Evolutionary conservation across 2,329 filamentous ascomycete species (phyloP).

Genomic region (Cladosporium sp.): DNA sequence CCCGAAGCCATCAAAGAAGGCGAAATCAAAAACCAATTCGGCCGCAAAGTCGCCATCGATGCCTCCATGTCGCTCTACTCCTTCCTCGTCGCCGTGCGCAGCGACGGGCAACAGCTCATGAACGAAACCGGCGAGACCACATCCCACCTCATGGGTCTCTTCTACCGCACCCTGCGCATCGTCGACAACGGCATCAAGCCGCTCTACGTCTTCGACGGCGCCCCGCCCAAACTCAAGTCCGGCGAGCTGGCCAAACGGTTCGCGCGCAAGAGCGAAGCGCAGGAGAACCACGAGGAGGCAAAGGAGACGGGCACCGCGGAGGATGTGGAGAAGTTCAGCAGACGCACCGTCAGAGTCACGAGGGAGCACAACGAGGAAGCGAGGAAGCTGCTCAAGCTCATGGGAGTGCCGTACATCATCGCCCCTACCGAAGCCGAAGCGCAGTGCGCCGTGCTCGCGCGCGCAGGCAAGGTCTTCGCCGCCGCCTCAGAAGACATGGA

Average conservation of each 20-base stretch:
- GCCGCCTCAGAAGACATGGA: conserved; percentile 99
- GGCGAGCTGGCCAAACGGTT: conserved; percentile 95
- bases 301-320: conserved; percentile 96
- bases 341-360: conserved; percentile 91
- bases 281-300: conserved; percentile 85
- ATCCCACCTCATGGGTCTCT: conserved; percentile 98
- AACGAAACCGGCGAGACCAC: conserved; percentile 95
- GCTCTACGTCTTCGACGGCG: conserved; percentile 95
- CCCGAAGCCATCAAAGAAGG: conserved; percentile 95
- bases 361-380: conserved; percentile 95
- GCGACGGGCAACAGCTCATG: conserved; percentile 93
- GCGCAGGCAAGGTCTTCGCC: conserved; percentile 92
- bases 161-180: conserved; percentile 97
- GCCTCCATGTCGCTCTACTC: conserved; percentile 97
- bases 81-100: conserved; percentile 95
- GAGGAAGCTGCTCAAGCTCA: conserved; percentile 82
- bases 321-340: conserved; percentile 97
- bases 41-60: conserved; percentile 70
- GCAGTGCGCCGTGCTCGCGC: conserved; percentile 85
- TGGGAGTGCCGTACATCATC: conserved; percentile 94
- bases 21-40: conserved; percentile 98
- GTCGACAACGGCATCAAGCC: conserved; percentile 99
- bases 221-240: conserved; percentile 94
- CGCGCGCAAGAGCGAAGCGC: conserved; percentile 89
- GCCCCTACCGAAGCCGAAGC: conserved; percentile 97